Base-by-base conservation (phyloP, 2,329 filamentous ascomycete species). In the Talaromyces sp. region DNA sequence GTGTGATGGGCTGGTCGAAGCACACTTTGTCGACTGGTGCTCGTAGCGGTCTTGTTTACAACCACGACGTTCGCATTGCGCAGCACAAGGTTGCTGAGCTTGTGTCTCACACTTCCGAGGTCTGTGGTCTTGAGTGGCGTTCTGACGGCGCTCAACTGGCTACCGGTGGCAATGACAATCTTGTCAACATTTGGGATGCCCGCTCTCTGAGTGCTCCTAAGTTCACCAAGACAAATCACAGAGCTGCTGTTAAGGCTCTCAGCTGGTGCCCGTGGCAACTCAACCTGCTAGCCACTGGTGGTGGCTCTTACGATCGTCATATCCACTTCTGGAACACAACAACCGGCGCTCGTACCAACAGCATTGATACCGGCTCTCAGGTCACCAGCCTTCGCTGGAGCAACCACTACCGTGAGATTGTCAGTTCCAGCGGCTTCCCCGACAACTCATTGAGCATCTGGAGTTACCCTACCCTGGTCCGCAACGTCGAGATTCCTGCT, bases 271-370 rank as follows among this genome's bases (percentile, higher is more conserved):
- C 94, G 39, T 99, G 94, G 94, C 94, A 96, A 79, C 86, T 90
- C 75, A 97, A 97, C 82, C 86, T 97, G 45, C 88, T 99, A 43
- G 94, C 94, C 52, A 97, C 94, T 39, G 94, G 94, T 52, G 94
- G 94, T 69, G 94, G 94, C 64, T 95, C 91, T 39, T 95, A 97
- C 75, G 94, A 99, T 73, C 89, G 91, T 65, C 90, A 97, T 77
- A 99, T 99, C 75, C 94, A 99, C 81, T 99, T 99, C 85, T 99
- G 94, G 94, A 99, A 99, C 83, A 95, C 92, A 42, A 97, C 94
- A 19, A 96, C 93, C 4, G 94, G 94, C 56, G 93, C 94, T 48
- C 90, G 94, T 65, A 92, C 96, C 79, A 99, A 99, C 86, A 96
- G 91, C 83, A 97, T 99, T 75, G 92, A 97, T 74, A 97, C 94